These are phyloP conservation scores for Aspergillus arachidicola DNA, from an alignment of 2,329 filamentous ascomycete species.

Conservation along the genomic window DNA sequence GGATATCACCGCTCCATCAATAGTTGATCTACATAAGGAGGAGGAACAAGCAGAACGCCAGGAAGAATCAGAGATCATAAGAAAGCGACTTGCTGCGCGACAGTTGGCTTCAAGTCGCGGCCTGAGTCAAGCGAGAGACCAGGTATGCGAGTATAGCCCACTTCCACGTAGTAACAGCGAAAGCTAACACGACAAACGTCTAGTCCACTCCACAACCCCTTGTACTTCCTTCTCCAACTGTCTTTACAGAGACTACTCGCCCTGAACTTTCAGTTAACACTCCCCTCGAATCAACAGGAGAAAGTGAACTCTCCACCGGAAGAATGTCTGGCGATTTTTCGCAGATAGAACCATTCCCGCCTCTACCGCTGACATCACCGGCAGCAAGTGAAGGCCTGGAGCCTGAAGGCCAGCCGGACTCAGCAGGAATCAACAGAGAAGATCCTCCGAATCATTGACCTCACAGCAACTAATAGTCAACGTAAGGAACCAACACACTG, in stretches of 20 bases:
- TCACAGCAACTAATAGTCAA: background rate
- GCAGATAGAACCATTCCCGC: constrained; percentile 38
- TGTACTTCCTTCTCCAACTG: constrained; percentile 11
- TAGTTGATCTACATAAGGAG: constrained; percentile 60
- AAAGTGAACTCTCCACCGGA: constrained; percentile 15
- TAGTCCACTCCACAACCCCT: constrained; percentile 17
- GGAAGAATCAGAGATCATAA: constrained; percentile 59
- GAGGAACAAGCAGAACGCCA: constrained; percentile 56
- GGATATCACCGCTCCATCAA: constrained; percentile 46
- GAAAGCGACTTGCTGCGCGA: constrained; percentile 58
- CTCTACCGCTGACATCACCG: constrained; percentile 28
- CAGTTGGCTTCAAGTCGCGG: constrained; percentile 59
- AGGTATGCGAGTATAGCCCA: constrained; percentile 27
- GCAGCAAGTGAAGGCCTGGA: constrained; percentile 4
- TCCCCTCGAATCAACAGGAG: constrained; percentile 15
- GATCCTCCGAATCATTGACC: background rate
- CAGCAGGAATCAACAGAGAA: background rate
- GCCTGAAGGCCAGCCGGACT: background rate
- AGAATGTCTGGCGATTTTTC: constrained; percentile 21
- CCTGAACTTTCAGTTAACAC: constrained; percentile 12
- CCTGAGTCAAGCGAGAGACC: constrained; percentile 36
- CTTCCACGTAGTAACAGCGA: background rate
- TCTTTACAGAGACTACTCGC: constrained; percentile 8
- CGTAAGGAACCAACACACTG: background rate
- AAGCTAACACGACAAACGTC: constrained; percentile 7